Percentiles rank a stretch among this genome's conserved stretches.
These are phyloP conservation scores for Linderina pennispora DNA, from an alignment of 192 early-diverging fungal species.

Conservation along the genomic window DNA sequence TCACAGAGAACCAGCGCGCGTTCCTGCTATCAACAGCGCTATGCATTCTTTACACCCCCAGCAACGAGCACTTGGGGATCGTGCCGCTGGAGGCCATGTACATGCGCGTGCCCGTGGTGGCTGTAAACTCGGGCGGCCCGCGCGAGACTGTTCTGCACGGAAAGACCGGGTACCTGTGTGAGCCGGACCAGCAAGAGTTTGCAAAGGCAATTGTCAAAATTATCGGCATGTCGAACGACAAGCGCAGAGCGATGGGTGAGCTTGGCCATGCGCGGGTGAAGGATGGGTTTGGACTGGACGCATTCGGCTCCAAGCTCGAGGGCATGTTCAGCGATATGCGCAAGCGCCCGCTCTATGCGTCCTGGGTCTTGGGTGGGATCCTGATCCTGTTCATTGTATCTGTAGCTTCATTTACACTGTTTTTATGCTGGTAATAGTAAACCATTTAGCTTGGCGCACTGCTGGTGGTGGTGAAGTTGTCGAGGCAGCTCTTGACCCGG, in stretches of 20 bases:
- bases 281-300: slow-evolving; percentile 55
- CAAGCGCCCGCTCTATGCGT: slow-evolving; percentile 9
- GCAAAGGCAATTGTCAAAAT: slow-evolving; percentile 53
- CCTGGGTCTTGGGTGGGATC: slow-evolving; percentile 26
- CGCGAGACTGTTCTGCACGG: slow-evolving; percentile 70
- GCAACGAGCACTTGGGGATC: slow-evolving; percentile 94
- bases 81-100: slow-evolving; percentile 98
- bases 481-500: slow-evolving; percentile 39
- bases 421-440: slow-evolving; percentile 4
- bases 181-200: slow-evolving; percentile 55
- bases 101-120: slow-evolving; percentile 78
- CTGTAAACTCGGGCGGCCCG: slow-evolving; percentile 80
- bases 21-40: slow-evolving; percentile 57
- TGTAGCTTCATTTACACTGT: slow-evolving; percentile 4
- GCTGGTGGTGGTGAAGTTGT: slow-evolving; percentile 7
- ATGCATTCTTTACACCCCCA: slow-evolving; percentile 83
- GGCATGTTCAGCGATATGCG: slow-evolving; percentile 48
- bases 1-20: slow-evolving; percentile 73
- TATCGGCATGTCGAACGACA: slow-evolving; percentile 29
- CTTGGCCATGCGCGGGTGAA: slow-evolving; percentile 56
- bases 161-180: slow-evolving; percentile 72
- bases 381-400: slow-evolving; percentile 31
- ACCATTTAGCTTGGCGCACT: neutral
- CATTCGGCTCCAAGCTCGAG: slow-evolving; percentile 67
- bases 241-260: slow-evolving; percentile 53